Evolutionary conservation across 1,284 basidiomycete species (phyloP), one percentile per base, ranked within the genome.

Genomic region (Entoloma clypeatum): DNA sequence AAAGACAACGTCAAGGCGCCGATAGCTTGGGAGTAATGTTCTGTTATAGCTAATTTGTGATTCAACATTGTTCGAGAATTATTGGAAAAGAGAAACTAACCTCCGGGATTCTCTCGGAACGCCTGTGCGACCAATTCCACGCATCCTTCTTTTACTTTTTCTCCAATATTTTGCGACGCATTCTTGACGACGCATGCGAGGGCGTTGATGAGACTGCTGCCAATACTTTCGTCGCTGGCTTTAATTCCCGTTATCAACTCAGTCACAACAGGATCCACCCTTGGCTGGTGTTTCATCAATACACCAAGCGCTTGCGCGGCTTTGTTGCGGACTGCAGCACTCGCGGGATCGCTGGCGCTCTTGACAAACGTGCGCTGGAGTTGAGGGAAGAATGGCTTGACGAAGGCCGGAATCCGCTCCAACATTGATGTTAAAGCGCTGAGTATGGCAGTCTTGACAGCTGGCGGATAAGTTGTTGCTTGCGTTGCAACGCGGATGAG

Each of bases 371-470:
- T 97, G 27, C 95, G 79, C 60, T 98, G 95, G 25, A 99, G 69
- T 60, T 99, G 95, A 2, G 95, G 96, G 74, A 97, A 97, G 83
- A 99, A 99, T 0, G 95, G 94, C 60, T 92, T 92, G 50, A 97
- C 92, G 51, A 96, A 90, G 14, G 76, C 71, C 0, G 95, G 93
- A 14, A 98, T 89, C 37, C 78, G 75, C 51, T 84, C 78, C 23
- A 96, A 72, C 75, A 96, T 87, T 7, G 82, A 79, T 0, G 81
- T 80, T 27, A 96, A 74, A 1, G 92, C 88, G 24, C 75, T 78
- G 18, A 95, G 74, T 46, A 96, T 94, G 7, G 85, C 92, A 8
- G 80, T 81, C 68, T 96, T 96, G 63, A 96, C 91, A 18, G 84
- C 87, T 1, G 92, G 87, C 5, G 93, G 92, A 59, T 92, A 90